Conservation (phyloP, 306 rosid genomes). For the Hippophae gyantsensis region DNA sequence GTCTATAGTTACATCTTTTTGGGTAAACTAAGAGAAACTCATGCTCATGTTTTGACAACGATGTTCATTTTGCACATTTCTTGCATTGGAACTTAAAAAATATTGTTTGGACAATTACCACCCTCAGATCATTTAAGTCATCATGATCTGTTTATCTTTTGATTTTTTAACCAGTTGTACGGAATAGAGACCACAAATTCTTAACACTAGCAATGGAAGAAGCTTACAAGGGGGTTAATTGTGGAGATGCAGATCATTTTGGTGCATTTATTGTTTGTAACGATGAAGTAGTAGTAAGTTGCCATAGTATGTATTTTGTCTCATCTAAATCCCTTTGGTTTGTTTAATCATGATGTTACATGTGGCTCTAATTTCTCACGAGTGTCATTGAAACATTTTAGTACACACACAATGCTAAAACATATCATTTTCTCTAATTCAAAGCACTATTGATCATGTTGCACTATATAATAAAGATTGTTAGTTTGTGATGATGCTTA, state of each 20-base stretch:
- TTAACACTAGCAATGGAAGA: constrained; percentile 62
- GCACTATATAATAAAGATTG: no score
- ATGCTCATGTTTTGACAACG: neutral
- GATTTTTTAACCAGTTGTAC: constrained; percentile 44
- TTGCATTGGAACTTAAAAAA: neutral
- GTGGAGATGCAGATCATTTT: constrained; percentile 77
- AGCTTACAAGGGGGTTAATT: constrained; percentile 75
- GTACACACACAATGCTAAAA: no score
- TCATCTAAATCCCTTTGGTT: neutral
- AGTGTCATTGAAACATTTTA: no score
- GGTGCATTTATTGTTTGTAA: constrained; percentile 76
- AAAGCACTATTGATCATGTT: no score
- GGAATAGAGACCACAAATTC: constrained; percentile 66
- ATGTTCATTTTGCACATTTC: neutral
- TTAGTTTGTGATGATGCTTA: no score
- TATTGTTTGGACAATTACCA: neutral
- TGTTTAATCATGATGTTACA: constrained; percentile 6
- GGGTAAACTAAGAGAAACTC: neutral
- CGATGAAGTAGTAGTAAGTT: constrained; percentile 70
- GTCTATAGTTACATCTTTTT: no score
- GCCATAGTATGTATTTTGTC: constrained; percentile 51
- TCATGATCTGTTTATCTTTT: constrained; percentile 5
- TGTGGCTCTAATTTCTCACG: neutral
- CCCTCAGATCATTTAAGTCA: neutral
- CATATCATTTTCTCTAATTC: no score